These are phyloP conservation scores for Parmelia sp. DNA, from an alignment of 495 filamentous ascomycete genomes.

Conservation along the genomic window DNA sequence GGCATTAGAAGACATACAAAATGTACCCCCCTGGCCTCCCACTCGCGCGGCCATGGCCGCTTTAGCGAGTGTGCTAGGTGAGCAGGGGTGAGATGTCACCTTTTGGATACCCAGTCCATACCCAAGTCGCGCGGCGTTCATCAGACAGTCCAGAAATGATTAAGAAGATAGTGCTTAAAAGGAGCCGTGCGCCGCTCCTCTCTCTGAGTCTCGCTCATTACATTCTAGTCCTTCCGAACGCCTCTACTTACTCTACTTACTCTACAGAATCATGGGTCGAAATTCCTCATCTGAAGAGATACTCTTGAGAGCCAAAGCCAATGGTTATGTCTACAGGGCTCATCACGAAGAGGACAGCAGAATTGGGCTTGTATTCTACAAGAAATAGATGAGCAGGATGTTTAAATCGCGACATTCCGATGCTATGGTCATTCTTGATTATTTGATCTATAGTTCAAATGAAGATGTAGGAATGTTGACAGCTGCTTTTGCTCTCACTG, in stretches of 20 bases:
- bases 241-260: constrained; percentile 1
- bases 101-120: background rate
- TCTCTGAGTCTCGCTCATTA: background rate
- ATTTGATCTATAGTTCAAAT: no score
- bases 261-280: constrained; percentile 2
- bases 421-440: no score
- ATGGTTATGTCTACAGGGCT: background rate
- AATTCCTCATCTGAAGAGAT: background rate
- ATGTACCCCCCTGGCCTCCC: background rate
- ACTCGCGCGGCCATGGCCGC: background rate
- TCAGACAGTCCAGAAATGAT: background rate
- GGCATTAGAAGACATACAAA: background rate
- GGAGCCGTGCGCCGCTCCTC: background rate
- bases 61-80: background rate
- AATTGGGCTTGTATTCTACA: no score
- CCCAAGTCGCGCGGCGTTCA: background rate
- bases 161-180: background rate
- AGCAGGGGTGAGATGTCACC: background rate
- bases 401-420: no score
- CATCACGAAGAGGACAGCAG: background rate
- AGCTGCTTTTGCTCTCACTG: no score
- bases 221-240: background rate
- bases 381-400: no score
- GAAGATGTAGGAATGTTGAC: no score
- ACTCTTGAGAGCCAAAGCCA: background rate